A percentile compares a stretch with the other conserved stretches of the same genome.
phyloP scores from a whole-genome alignment of 768 basidiomycete genomes.

The Suillus brevipes region DNA sequence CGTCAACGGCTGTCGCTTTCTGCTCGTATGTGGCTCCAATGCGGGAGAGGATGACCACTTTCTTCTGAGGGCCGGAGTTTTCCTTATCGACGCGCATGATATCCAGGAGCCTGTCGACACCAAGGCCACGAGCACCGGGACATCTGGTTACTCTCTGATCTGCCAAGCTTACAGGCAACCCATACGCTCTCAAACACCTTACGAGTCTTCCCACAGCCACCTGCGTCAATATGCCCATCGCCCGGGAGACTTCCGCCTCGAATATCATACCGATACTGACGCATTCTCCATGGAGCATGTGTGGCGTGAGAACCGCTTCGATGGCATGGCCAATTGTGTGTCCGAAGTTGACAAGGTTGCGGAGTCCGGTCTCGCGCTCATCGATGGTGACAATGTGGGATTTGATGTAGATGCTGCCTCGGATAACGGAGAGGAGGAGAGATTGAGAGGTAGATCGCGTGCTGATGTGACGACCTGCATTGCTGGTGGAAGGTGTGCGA shows the following conservation, averaged over 20 bases:
- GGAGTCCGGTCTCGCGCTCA: conserved; percentile 93
- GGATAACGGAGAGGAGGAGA: conserved; percentile 87
- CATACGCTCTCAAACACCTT: conserved; percentile 86
- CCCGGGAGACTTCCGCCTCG: conserved; percentile 91
- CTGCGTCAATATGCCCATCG: conserved; percentile 84
- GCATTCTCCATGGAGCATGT: conserved; percentile 95
- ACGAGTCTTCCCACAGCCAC: conserved; percentile 90
- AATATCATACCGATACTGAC: conserved; percentile 95
- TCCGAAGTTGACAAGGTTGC: conserved; percentile 98
- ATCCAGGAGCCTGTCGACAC: conserved; percentile 80
- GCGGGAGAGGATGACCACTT: conserved; percentile 85
- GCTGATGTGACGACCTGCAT: conserved; percentile 54
- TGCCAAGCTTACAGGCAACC: conserved; percentile 78
- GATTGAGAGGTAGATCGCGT: conserved; percentile 77
- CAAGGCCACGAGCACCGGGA: conserved; percentile 69
- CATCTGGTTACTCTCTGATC: conserved; percentile 78
- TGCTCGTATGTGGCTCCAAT: conserved; percentile 93
- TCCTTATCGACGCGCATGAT: conserved; percentile 98
- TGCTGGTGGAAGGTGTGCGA: conserved; percentile 51
- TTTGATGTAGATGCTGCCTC: conserved; percentile 93
- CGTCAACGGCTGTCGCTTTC: conserved; percentile 83
- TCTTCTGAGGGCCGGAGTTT: conserved; percentile 90
- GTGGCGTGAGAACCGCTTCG: conserved; percentile 92
- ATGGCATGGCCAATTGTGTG: conserved; percentile 99
- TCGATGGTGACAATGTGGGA: conserved; percentile 96